A percentile compares a stretch with the other conserved stretches of the same genome.
Evolutionary conservation across 1,284 basidiomycete genomes (phyloP).

Genomic region (Malassezia slooffiae): DNA sequence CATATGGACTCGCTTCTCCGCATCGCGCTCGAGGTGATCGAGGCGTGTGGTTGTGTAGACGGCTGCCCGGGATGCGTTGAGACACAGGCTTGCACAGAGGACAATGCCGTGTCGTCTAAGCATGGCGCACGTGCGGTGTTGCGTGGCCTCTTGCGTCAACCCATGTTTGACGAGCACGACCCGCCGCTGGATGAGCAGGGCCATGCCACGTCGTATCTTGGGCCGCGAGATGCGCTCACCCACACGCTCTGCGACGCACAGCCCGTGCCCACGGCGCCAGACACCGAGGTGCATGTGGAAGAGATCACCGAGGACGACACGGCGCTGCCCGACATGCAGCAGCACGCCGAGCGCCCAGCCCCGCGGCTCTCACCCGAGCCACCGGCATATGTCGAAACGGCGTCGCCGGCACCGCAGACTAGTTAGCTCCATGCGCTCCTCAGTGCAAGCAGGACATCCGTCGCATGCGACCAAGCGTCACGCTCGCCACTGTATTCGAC

Average conservation of each 20-base stretch:
- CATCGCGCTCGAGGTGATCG: conserved; percentile 58
- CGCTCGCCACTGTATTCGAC: neutral
- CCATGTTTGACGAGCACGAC: conserved; percentile 4
- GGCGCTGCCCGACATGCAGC: no score
- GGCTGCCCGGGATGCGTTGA: conserved; percentile 65
- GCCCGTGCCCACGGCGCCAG: neutral
- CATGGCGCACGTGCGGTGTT: conserved; percentile 39
- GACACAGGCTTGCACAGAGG: conserved; percentile 25
- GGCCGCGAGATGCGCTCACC: neutral
- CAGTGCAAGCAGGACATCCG: no score
- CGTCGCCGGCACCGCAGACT: no score
- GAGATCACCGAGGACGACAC: neutral
- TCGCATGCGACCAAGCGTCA: no score
- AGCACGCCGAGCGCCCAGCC: neutral
- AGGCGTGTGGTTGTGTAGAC: conserved; percentile 58
- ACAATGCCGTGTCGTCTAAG: conserved; percentile 38
- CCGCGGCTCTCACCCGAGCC: neutral
- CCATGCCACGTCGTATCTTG: neutral
- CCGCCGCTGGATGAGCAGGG: neutral
- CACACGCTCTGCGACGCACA: conserved; percentile 11
- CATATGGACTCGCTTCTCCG: conserved; percentile 59
- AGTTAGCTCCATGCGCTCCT: no score
- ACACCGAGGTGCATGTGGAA: conserved; percentile 1
- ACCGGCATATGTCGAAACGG: neutral
- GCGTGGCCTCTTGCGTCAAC: conserved; percentile 24